Percentiles rank a stretch among this genome's conserved stretches.
phyloP scores from a whole-genome alignment of 1,139 yeast genomes.

The Arxiozyma bovina region DNA sequence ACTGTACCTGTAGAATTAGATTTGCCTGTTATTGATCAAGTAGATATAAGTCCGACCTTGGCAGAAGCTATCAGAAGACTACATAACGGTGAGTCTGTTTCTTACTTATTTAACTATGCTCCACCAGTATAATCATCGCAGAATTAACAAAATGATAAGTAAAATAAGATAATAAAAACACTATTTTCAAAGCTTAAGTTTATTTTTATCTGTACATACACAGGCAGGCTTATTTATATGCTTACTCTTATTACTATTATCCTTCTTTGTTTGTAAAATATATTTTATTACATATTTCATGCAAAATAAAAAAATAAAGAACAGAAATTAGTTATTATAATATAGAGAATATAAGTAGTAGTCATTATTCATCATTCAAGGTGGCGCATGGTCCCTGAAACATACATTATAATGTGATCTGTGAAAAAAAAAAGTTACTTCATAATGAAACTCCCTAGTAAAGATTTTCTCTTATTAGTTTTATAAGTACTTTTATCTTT shows the following conservation, averaged over 20 bases:
- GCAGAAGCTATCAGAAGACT: slow-evolving; percentile 77
- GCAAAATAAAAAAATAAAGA: too few species aligned
- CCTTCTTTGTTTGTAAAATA: background rate
- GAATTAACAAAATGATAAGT: background rate
- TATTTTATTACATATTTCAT: too few species aligned
- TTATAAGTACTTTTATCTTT: background rate
- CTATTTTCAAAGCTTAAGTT: background rate
- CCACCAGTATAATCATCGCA: slow-evolving; percentile 11
- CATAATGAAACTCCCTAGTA: slow-evolving; percentile 15
- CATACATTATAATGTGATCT: too few species aligned
- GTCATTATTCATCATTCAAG: too few species aligned
- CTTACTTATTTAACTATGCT: slow-evolving; percentile 57
- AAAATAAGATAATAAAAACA: background rate
- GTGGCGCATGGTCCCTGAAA: background rate
- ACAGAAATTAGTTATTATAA: background rate
- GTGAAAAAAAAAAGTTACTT: background rate
- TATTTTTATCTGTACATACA: background rate
- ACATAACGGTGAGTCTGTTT: slow-evolving; percentile 77
- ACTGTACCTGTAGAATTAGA: slow-evolving; percentile 63
- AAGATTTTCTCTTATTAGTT: slow-evolving; percentile 12
- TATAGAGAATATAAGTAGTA: background rate
- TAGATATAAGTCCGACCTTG: slow-evolving; percentile 63
- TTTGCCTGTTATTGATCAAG: slow-evolving; percentile 51
- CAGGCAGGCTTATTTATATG: background rate
- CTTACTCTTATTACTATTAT: background rate